Conservation (phyloP, 345 rosid genomes). For the Salix suchowensis region DNA sequence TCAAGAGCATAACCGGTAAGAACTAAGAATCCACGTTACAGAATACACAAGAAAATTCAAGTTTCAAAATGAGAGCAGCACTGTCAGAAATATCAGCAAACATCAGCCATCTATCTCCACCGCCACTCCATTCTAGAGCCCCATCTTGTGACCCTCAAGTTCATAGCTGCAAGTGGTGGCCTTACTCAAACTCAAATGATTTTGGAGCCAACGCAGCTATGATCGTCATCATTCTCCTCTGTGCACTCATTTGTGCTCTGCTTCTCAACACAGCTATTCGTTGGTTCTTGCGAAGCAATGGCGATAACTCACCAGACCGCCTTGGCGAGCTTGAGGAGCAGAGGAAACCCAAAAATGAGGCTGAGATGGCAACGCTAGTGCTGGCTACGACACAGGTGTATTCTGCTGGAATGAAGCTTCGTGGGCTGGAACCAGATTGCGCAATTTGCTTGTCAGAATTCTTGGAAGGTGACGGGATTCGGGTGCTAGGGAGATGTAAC, state of each 20-base stretch:
- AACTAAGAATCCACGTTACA: background rate
- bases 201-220: conserved; percentile 46
- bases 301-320: background rate
- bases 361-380: conserved; percentile 10
- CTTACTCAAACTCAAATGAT: conserved; percentile 40
- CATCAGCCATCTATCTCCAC: conserved; percentile 15
- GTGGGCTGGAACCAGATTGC: conserved; percentile 34
- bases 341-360: conserved; percentile 31
- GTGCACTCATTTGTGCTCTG: conserved; percentile 56
- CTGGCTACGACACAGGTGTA: conserved; percentile 38
- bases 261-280: conserved; percentile 60
- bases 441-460: conserved; percentile 32
- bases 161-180: conserved; percentile 38
- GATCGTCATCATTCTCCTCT: conserved; percentile 48
- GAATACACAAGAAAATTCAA: background rate
- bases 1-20: background rate
- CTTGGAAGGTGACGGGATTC: conserved; percentile 24
- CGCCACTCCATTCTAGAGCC: conserved; percentile 3
- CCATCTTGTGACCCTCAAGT: conserved; percentile 28
- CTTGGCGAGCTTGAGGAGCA: conserved; percentile 15
- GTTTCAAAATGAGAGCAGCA: conserved; percentile 6
- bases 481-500: conserved; percentile 18
- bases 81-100: background rate
- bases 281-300: conserved; percentile 40
- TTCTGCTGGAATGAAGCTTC: conserved; percentile 43